Evolutionary conservation across 2,329 filamentous ascomycete genomes (phyloP), one percentile per base, ranked within the genome.

Genomic region (Elsinoe ampelina): DNA sequence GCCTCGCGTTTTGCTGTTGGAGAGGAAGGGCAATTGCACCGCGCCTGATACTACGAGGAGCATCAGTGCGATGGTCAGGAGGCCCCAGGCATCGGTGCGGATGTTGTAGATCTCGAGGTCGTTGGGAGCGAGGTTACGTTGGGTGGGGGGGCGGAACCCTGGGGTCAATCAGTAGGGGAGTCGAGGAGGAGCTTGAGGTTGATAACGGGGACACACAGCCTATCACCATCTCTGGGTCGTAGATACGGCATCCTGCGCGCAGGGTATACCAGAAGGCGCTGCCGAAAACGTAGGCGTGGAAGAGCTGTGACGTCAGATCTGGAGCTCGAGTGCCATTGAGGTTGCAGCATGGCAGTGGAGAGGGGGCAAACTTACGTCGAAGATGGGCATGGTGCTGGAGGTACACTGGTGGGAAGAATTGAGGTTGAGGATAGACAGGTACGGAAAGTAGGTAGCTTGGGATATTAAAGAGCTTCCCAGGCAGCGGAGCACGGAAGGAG

Each of bases 31-130:
- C 34, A 65, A 62, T 1, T 67, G 64, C 13, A 69, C 63, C 11
- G 65, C 67, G 54, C 66, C 66, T 22, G 64, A 62, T 34, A 71
- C 58, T 26, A 65, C 62, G 2, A 70, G 57, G 7, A 71, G 64
- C 10, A 69, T 60, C 6, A 62, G 57, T 13, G 65, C 61, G 35
- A 70, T 61, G 20, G 68, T 63, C 34, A 70, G 56, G 19, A 70
- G 67, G 42, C 65, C 62, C 61, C 64, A 70, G 61, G 64, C 68
- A 57, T 71, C 68, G 55, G 65, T 70, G 55, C 67, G 62, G 57
- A 66, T 66, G 41, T 64, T 71, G 66, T 71, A 71, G 61, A 70
- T 60, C 54, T 71, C 68, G 48, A 71, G 67, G 58, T 71, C 68
- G 56, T 64, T 68, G 1, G 66, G 59, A 15, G 59, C 57, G 6